A percentile compares a stretch with the other conserved stretches of the same genome.
Conservation (phyloP, 345 rosid species). For the Boechera stricta region DNA sequence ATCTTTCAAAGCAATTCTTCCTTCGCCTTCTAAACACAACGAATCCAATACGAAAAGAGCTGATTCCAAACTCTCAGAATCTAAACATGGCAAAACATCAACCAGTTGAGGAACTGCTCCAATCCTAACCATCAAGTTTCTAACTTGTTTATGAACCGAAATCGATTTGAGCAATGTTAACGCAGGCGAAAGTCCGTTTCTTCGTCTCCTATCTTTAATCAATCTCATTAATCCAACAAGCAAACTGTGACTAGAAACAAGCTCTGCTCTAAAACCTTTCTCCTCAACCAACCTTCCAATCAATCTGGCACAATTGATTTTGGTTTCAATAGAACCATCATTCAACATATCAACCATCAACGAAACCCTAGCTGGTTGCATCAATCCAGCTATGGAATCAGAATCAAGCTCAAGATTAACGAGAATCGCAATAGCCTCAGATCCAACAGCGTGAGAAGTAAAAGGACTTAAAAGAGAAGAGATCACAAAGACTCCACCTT, state of each 20-base stretch:
- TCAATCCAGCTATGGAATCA: constrained; percentile 54
- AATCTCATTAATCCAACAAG: constrained; percentile 68
- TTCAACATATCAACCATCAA: constrained; percentile 69
- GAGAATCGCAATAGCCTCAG: constrained; percentile 69
- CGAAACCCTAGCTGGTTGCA: constrained; percentile 70
- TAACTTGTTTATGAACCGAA: constrained; percentile 52
- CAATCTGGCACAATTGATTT: constrained; percentile 63
- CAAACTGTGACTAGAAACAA: constrained; percentile 62
- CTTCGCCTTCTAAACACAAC: constrained; percentile 54
- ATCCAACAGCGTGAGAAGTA: constrained; percentile 75
- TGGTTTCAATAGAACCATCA: constrained; percentile 70
- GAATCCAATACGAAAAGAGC: constrained; percentile 58
- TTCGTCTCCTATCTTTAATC: constrained; percentile 63
- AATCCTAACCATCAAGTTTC: constrained; percentile 56
- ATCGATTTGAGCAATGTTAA: constrained; percentile 58
- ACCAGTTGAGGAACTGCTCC: constrained; percentile 66
- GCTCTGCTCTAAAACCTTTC: constrained; percentile 58
- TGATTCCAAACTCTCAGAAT: constrained; percentile 57
- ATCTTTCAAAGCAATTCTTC: constrained; percentile 60
- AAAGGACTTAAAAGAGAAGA: constrained; percentile 67
- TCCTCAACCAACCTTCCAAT: constrained; percentile 57
- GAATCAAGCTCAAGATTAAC: constrained; percentile 69
- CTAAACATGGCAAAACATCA: constrained; percentile 58
- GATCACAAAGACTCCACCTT: constrained; percentile 59
- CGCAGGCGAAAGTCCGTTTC: constrained; percentile 56